Base-by-base conservation (phyloP, 2,329 filamentous ascomycete species). In the Aspergillus sp. region DNA sequence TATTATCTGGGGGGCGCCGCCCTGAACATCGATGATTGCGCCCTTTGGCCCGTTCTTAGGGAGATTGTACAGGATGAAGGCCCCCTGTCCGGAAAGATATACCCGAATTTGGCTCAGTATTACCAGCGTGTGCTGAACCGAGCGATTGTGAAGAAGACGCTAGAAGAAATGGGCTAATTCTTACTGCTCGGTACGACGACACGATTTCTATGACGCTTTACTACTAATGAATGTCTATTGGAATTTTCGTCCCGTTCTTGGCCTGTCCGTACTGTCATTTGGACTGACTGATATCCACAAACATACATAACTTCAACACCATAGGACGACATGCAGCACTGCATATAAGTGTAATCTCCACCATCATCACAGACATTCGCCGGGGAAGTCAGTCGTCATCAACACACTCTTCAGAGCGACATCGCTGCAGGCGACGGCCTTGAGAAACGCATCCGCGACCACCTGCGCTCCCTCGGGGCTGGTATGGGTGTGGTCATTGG, bases 401-500 rank as follows among this genome's bases (percentile, higher is more conserved):
- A 78, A 58, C 33, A 64, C 65, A 14, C 61, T 65, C 45, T 68
- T 62, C 50, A 83, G 62, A 0, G 68, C 70, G 16, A 75, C 76
- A 7, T 73, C 74, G 2, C 69, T 74, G 59, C 80, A 83, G 53
- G 76, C 71, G 14, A 84, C 64, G 0, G 74, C 82, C 71, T 83
- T 82, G 26, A 83, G 78, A 60, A 86, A 87, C 4, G 80, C 77
- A 59, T 80, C 73, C 0, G 82, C 77, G 49, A 82, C 79, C 3
- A 79, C 69, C 53, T 81, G 73, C 1, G 84, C 82, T n/a, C 82
- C 79, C 24, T 68, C 71, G 0, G 80, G 71, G 47, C 76, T 79
- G 2, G 83, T 85, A 65, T 86, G 84, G 0, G 83, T 87, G 65
- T 87, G 83, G 59, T 86, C 83, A 17, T 75, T 75, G 0, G 83